Conservation (phyloP, 208 protist species). For the Balamuthia mandrillaris region DNA sequence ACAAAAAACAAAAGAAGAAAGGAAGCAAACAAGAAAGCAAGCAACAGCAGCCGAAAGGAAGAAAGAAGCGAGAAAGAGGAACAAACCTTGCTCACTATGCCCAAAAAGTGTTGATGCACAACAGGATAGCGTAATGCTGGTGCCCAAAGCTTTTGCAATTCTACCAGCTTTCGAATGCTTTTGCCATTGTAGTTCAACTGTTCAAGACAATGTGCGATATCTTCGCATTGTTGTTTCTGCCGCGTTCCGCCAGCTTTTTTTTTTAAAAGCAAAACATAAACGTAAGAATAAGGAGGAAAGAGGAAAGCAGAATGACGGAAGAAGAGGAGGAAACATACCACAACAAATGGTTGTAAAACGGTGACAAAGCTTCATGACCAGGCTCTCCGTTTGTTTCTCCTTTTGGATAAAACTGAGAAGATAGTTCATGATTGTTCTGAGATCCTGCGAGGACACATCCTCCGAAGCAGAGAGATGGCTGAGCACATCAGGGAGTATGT, state of each 20-base stretch:
- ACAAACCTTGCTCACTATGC: conserved; percentile 33
- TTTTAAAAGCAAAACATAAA: neutral
- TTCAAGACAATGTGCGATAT: conserved; percentile 68
- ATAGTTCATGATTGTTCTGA: conserved; percentile 61
- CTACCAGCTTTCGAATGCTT: conserved; percentile 53
- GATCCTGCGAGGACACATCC: conserved; percentile 7
- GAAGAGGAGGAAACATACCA: neutral
- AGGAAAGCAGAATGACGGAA: neutral
- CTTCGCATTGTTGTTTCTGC: conserved; percentile 40
- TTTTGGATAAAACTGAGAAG: conserved; percentile 74
- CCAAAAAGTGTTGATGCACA: conserved; percentile 18
- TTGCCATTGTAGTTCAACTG: conserved; percentile 61
- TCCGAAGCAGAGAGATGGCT: conserved; percentile 48
- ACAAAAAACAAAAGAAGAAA: neutral
- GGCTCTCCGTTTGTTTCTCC: conserved; percentile 62
- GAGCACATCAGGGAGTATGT: conserved; percentile 74
- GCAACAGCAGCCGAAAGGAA: neutral
- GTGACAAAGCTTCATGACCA: conserved; percentile 73
- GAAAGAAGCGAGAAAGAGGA: neutral
- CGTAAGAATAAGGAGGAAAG: neutral
- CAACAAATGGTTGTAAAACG: conserved; percentile 49
- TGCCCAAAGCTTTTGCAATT: conserved; percentile 48
- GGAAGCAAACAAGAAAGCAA: neutral
- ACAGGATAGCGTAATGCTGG: conserved; percentile 52
- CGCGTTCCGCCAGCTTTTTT: neutral